Conservation (phyloP, 805 yeast species). For the Vanderwaltozyma yarrowii region DNA sequence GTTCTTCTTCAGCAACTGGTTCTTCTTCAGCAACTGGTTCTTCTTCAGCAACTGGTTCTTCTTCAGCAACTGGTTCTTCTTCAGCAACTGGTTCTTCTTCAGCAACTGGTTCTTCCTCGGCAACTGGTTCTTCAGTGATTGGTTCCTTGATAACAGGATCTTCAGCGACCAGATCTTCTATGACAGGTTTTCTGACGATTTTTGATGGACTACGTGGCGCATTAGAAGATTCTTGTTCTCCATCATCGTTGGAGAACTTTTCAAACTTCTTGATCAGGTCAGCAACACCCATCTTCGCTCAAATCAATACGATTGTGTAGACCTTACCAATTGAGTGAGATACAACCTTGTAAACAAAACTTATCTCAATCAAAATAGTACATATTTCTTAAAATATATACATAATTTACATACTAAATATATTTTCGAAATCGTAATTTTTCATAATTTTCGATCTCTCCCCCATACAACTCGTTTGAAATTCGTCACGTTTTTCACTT, state of each 20-base stretch:
- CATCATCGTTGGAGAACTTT: constrained; percentile 15
- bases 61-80: constrained; percentile 5
- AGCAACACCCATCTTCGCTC: constrained; percentile 28
- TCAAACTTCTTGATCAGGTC: constrained; percentile 31
- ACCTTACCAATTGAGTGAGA: no score
- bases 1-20: constrained; percentile 5
- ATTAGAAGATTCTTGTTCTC: neutral
- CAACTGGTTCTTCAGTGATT: constrained; percentile 4
- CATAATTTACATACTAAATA: no score
- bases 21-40: constrained; percentile 2
- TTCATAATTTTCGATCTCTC: no score
- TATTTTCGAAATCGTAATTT: no score
- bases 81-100: constrained; percentile 5
- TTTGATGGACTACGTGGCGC: neutral
- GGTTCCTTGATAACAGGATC: constrained; percentile 4
- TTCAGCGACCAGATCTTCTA: constrained; percentile 1
- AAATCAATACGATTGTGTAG: no score
- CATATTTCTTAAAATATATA: no score
- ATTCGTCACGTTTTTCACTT: no score
- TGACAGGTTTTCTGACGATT: constrained; percentile 1
- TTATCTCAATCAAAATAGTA: no score
- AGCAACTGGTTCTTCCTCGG: constrained; percentile 4
- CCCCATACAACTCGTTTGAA: no score
- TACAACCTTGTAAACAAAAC: no score
- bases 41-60: constrained; percentile 4